phyloP scores from a whole-genome alignment of 805 yeast species.

The Saturnispora kantuleensis region DNA sequence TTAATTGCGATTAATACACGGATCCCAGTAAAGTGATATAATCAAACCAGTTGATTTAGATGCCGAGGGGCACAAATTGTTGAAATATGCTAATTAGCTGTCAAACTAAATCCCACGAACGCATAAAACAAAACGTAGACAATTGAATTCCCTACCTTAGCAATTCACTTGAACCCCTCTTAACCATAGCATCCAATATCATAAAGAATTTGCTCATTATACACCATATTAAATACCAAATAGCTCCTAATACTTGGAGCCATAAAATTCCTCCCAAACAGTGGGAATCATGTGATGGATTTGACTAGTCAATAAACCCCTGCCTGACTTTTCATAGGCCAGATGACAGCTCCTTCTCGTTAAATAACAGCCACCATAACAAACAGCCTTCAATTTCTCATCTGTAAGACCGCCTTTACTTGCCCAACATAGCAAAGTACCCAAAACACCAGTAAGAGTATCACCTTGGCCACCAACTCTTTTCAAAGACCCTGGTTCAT shows the following conservation, averaged over 20 bases:
- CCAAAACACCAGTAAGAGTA: slow-evolving; percentile 77
- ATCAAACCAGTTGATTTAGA: too few relatives aligned
- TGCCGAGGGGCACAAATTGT: too few relatives aligned
- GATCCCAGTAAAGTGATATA: too few relatives aligned
- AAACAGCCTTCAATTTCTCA: slow-evolving; percentile 38
- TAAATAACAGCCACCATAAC: slow-evolving; percentile 60
- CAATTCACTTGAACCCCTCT: too few relatives aligned
- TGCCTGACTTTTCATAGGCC: slow-evolving; percentile 57
- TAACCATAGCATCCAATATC: too few relatives aligned
- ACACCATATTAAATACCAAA: background rate
- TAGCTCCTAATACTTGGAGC: background rate
- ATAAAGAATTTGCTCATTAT: too few relatives aligned
- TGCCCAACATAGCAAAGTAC: slow-evolving; percentile 76
- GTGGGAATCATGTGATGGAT: slow-evolving; percentile 58
- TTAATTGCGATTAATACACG: too few relatives aligned
- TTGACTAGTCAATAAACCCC: slow-evolving; percentile 83
- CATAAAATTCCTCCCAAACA: slow-evolving; percentile 35
- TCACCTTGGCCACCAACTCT: slow-evolving; percentile 98
- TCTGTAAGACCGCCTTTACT: slow-evolving; percentile 44
- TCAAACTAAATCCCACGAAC: too few relatives aligned
- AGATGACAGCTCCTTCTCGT: slow-evolving; percentile 54
- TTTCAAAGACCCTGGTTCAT: slow-evolving; percentile 54
- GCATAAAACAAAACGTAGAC: too few relatives aligned
- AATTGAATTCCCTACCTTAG: too few relatives aligned
- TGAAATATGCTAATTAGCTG: too few relatives aligned